These are phyloP conservation scores for Tetrapisispora taiwanensis DNA, from an alignment of 805 yeast species.

Conservation along the genomic window DNA sequence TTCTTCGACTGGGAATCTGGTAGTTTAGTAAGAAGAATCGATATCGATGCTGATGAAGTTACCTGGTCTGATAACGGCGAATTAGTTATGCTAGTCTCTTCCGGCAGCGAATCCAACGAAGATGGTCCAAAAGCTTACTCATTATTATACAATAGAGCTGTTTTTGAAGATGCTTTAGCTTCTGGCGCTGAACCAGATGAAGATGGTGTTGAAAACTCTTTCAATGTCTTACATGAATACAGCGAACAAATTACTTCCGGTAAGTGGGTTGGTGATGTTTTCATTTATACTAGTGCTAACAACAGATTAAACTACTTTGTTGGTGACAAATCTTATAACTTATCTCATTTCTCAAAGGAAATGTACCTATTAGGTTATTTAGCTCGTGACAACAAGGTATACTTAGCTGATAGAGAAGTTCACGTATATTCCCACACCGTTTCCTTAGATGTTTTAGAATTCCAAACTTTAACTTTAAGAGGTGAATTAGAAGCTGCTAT, in stretches of 20 bases:
- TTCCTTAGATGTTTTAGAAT: slow-evolving; percentile 80
- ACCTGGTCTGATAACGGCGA: slow-evolving; percentile 94
- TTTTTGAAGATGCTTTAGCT: slow-evolving; percentile 52
- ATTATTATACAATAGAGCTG: slow-evolving; percentile 59
- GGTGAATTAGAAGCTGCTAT: slow-evolving; percentile 86
- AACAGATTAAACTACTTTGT: slow-evolving; percentile 89
- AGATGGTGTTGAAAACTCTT: slow-evolving; percentile 82
- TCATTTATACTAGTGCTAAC: slow-evolving; percentile 76
- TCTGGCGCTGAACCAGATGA: slow-evolving; percentile 54
- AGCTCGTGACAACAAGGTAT: slow-evolving; percentile 82
- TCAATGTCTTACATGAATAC: slow-evolving; percentile 75
- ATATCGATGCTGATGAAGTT: slow-evolving; percentile 71
- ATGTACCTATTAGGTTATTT: slow-evolving; percentile 82
- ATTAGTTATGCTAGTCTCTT: slow-evolving; percentile 62
- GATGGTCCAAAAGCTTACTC: slow-evolving; percentile 55
- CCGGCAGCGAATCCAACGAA: slow-evolving; percentile 31
- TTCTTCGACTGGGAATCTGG: slow-evolving; percentile 95
- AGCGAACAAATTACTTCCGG: slow-evolving; percentile 79
- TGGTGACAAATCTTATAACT: slow-evolving; percentile 85
- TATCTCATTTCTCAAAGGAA: slow-evolving; percentile 85
- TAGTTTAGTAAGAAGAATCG: slow-evolving; percentile 73
- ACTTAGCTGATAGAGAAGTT: slow-evolving; percentile 83
- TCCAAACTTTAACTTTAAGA: slow-evolving; percentile 89
- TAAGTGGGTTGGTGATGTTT: slow-evolving; percentile 95
- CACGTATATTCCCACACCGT: slow-evolving; percentile 72